Base-by-base conservation (phyloP, 768 basidiomycete species). In the Boletus sp. region DNA sequence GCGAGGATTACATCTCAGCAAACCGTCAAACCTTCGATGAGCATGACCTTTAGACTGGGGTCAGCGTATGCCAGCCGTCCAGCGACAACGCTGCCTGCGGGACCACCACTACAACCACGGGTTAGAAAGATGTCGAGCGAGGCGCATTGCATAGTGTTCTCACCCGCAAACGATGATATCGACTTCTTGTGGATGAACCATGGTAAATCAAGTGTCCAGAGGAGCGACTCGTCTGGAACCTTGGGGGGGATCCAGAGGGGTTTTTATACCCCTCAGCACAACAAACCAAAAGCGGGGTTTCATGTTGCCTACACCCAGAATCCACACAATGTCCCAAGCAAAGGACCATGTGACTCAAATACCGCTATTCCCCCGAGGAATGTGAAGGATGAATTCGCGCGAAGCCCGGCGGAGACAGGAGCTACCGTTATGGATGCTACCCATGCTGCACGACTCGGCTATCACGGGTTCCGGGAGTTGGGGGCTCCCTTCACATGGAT, bases 1-100 rank as follows among this genome's bases (percentile, higher is more conserved):
- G 14, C 21, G 27, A 32, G 19, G 39, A 17, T 38, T 32, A 29
- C n/a, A 14, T 19, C 13, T 43, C 6, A 56, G 32, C 41, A 21
- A 38, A 9, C 10, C 17, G 23, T 30, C 68, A 21, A 51, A 81
- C 84, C 86, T 75, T 87, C 86, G 54, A 87, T 83, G 61, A 88
- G 79, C 83, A 87, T 84, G 54, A 88, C 85, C 66, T 87, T 85
- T 52, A 88, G 69, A 62, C 73, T 87, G 25, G 85, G 84, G 69
- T 87, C 86, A 37, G 85, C 84, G 61, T 82, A 84, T 0, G 86
- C 86, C 49, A 88, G 71, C 51, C 86, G 77, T 50, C 86, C 86
- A 13, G 86, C 86, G 29, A 83, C 79, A 47, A 85, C 85, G 63
- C 83, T 60, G 79, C 81, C 81, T 67, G 84, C 83, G 19, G 84